A percentile compares a stretch with the other conserved stretches of the same genome.
These are phyloP conservation scores for Teunomyces atbi DNA, from an alignment of 805 yeast genomes.

Conservation along the genomic window DNA sequence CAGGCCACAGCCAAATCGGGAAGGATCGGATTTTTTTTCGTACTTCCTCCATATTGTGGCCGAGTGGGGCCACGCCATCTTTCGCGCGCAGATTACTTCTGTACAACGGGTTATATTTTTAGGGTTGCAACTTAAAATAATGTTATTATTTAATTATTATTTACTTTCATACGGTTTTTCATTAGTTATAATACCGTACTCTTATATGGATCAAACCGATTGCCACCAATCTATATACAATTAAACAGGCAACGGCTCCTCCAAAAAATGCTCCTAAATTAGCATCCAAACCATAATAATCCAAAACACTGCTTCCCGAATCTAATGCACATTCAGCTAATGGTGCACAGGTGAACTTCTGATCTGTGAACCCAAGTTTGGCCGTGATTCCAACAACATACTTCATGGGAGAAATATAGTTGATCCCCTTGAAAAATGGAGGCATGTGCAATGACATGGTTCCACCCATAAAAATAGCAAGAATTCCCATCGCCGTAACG, in stretches of 20 bases:
- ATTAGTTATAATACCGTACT: slow-evolving; percentile 9
- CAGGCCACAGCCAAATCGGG: neutral
- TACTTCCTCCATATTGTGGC: neutral
- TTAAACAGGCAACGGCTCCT: slow-evolving; percentile 35
- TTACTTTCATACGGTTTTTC: neutral
- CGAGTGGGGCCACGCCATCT: neutral
- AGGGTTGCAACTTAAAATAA: neutral
- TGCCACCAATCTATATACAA: slow-evolving; percentile 44
- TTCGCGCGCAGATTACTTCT: too few relatives aligned
- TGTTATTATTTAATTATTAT: neutral
- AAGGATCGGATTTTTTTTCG: neutral
- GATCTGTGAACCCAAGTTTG: slow-evolving; percentile 55
- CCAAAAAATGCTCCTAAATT: slow-evolving; percentile 38
- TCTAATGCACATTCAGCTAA: slow-evolving; percentile 45
- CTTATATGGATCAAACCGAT: slow-evolving; percentile 14
- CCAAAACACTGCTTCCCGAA: slow-evolving; percentile 56
- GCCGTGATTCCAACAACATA: slow-evolving; percentile 65
- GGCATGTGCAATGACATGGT: slow-evolving; percentile 78
- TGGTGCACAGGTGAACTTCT: slow-evolving; percentile 49
- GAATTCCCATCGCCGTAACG: slow-evolving; percentile 60
- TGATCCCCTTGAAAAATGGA: slow-evolving; percentile 62
- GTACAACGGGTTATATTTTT: neutral
- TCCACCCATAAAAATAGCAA: slow-evolving; percentile 84
- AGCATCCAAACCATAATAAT: slow-evolving; percentile 44
- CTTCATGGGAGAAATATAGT: slow-evolving; percentile 75